Evolutionary conservation across 345 rosid species (phyloP).

Genomic region (Camelina neglecta): DNA sequence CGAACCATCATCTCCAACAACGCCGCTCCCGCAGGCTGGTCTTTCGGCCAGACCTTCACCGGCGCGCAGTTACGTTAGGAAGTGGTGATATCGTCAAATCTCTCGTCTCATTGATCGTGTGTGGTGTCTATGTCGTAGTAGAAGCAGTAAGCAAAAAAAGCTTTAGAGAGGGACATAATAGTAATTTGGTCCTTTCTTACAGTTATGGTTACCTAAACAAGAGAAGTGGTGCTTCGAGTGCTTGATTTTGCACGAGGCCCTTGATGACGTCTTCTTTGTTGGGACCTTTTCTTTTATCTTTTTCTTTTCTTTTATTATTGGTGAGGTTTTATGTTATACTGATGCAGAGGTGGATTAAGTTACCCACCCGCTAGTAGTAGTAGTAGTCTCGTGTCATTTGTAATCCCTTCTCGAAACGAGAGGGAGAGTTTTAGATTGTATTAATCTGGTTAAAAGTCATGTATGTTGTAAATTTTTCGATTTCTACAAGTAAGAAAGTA

Average conservation of each 20-base stretch:
- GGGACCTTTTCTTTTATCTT: slow-evolving; percentile 6
- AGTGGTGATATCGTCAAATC: neutral
- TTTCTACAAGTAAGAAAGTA: slow-evolving; percentile 8
- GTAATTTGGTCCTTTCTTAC: slow-evolving; percentile 36
- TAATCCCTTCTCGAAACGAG: slow-evolving; percentile 32
- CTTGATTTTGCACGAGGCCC: slow-evolving; percentile 44
- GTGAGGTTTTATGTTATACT: slow-evolving; percentile 50
- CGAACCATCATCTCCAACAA: slow-evolving; percentile 59
- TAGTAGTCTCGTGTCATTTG: slow-evolving; percentile 12
- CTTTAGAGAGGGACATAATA: slow-evolving; percentile 19
- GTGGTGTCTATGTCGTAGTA: neutral
- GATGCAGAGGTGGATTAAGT: slow-evolving; percentile 45
- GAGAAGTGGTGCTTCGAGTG: slow-evolving; percentile 38
- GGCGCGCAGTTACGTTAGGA: slow-evolving; percentile 58
- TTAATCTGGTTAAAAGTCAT: slow-evolving; percentile 9
- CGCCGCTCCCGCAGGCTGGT: slow-evolving; percentile 73
- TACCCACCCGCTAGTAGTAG: slow-evolving; percentile 49
- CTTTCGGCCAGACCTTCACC: slow-evolving; percentile 77
- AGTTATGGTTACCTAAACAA: slow-evolving; percentile 24
- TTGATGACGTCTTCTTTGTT: slow-evolving; percentile 34
- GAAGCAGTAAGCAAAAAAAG: slow-evolving; percentile 12
- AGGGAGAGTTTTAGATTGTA: slow-evolving; percentile 26
- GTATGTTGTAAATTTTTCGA: slow-evolving; percentile 33
- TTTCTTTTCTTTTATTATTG: neutral
- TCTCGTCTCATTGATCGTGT: slow-evolving; percentile 17